Conservation (phyloP, 1,284 basidiomycete species). For the Fomitopsis betulina region DNA sequence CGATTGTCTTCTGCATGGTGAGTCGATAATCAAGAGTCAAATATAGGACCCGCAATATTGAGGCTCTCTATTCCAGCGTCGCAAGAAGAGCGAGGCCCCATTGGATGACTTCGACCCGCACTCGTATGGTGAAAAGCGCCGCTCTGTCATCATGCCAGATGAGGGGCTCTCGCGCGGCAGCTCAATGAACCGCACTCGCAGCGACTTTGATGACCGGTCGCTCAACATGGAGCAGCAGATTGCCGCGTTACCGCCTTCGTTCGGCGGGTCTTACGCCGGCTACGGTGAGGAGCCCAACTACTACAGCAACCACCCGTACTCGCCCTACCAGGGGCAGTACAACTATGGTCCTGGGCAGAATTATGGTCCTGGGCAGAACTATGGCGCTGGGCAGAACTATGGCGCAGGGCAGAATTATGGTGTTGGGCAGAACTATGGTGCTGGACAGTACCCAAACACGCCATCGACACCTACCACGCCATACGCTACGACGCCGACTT, state of each 20-base stretch:
- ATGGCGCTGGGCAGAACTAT: no score
- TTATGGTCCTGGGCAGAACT: no score
- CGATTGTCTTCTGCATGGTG: constrained; percentile 53
- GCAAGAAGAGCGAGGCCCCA: constrained; percentile 32
- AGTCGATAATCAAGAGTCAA: constrained; percentile 15
- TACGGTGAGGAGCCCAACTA: constrained; percentile 9
- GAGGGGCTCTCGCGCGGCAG: constrained; percentile 29
- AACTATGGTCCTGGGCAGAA: constrained; percentile 24
- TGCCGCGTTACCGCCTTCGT: constrained; percentile 10
- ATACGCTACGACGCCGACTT: constrained; percentile 15
- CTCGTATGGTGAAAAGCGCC: constrained; percentile 43
- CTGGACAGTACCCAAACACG: constrained; percentile 21
- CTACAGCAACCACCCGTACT: constrained; percentile 11
- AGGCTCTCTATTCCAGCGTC: constrained; percentile 32
- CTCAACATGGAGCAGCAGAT: constrained; percentile 32
- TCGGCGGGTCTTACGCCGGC: constrained; percentile 8
- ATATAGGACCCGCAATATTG: constrained; percentile 1
- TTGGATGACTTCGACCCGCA: constrained; percentile 43
- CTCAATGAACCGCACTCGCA: constrained; percentile 5
- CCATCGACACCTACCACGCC: constrained; percentile 13
- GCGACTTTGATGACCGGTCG: constrained; percentile 14
- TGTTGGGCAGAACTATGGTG: constrained; percentile 24
- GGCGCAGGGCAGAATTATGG: no score
- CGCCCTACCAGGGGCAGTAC: constrained; percentile 18
- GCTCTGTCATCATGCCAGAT: constrained; percentile 53